Conservation (phyloP, 106 monocot genomes). For the Phalaenopsis aphrodite region DNA sequence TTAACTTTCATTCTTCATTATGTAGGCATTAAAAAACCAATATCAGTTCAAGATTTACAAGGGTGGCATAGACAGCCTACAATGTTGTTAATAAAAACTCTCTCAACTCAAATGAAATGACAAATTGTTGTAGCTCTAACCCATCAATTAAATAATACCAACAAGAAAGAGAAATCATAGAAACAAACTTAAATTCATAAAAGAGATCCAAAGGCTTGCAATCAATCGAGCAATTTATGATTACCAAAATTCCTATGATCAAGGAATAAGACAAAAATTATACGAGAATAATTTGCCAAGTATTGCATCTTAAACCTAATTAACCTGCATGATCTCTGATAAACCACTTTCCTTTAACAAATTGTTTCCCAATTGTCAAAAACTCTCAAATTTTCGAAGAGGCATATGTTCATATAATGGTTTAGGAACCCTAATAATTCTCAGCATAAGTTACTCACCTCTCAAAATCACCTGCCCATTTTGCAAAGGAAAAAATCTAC, state of each 20-base stretch:
- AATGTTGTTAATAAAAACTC: neutral
- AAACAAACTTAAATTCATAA: neutral
- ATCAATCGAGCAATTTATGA: neutral
- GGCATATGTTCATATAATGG: no score
- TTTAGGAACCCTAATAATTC: no score
- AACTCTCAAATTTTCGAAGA: neutral
- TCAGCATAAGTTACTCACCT: neutral
- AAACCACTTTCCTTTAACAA: neutral
- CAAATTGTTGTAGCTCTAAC: neutral
- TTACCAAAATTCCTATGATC: neutral
- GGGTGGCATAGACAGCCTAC: neutral
- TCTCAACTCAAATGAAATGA: neutral
- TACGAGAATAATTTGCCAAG: neutral
- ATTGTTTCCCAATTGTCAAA: neutral
- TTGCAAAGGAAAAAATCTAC: neutral
- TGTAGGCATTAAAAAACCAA: neutral
- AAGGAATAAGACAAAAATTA: neutral
- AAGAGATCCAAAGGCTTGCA: neutral
- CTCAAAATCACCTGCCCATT: neutral
- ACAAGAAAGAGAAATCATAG: neutral
- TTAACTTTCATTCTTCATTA: neutral
- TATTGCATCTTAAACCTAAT: neutral
- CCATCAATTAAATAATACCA: neutral
- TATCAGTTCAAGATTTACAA: neutral
- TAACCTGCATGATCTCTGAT: neutral